Evolutionary conservation across 352 stramenopile species (phyloP), one percentile per base, ranked within the genome.

Genomic region (Thraustotheca clavata): DNA sequence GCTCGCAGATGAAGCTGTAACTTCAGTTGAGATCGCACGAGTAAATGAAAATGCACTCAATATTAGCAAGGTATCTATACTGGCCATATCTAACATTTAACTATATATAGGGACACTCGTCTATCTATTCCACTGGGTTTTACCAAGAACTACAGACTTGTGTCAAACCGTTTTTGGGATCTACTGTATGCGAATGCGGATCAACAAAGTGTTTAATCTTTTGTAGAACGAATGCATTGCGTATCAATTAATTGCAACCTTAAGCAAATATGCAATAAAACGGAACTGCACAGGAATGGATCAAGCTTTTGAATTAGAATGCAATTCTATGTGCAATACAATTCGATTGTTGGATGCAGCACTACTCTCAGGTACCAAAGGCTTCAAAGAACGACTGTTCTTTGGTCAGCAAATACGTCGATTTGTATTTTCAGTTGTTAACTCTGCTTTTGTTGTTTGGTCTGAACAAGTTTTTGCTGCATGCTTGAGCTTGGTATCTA

Each of bases 331-430:
- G 49, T 69, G 83, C 27, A 87, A 80, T 14, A 84, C 82, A 24
- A 72, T 94, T 18, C 74, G 77, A n/a, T 73, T 77, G 2, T 62
- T 92, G 2, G 90, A 94, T 26, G 72, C 81, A n/a, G 77, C 79
- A 6, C 80, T 94, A 11, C 57, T 91, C 16, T 71, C 72, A 26
- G 79, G 79, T 12, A 73, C 80, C 2, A 8, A 67, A 6, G 61
- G 67, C 24, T 74, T 76, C 16, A 80, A 77, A 29, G 76, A 92
- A 6, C 74, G 88, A 24, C 73, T 73, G 2, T 61, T 78, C 0
- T 93, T 94, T 57, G 81, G 82, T 0, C 82, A 93, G 33, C 72
- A 91, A 34, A 77, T 94, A 54, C 78, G 85, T 16, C 80, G 85
- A 14, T 82, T 91, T 41, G 77, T 92, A 7, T 77, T 88, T 4